Conservation (phyloP, 805 yeast genomes). For the Schizosaccharomyces cryophilus region DNA sequence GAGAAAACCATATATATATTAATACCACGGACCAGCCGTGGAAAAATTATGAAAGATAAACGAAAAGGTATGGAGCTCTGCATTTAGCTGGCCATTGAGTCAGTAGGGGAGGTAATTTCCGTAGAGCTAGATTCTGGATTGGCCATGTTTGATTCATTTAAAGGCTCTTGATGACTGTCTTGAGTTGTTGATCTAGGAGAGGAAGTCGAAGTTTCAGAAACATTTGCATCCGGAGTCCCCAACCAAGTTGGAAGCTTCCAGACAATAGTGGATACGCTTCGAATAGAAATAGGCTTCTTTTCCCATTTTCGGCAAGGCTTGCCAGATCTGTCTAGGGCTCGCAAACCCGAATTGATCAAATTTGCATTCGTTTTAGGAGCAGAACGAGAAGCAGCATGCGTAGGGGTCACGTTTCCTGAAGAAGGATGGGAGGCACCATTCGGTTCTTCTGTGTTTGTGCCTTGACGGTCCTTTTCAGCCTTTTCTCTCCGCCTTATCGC, state of each 20-base stretch:
- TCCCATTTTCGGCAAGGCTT: slow-evolving; percentile 23
- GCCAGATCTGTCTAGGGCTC: slow-evolving; percentile 21
- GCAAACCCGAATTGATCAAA: slow-evolving; percentile 15
- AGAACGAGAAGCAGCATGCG: background rate
- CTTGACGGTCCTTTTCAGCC: background rate
- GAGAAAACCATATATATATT: too few relatives aligned
- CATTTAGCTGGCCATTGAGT: background rate
- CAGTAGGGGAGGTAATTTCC: background rate
- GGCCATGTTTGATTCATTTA: background rate
- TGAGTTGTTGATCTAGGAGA: too few relatives aligned
- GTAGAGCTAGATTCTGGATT: background rate
- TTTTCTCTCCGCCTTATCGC: background rate
- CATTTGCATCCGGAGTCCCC: background rate
- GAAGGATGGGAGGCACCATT: background rate
- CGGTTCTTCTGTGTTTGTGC: background rate
- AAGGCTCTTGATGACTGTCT: too few relatives aligned
- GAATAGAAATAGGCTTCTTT: slow-evolving; percentile 8
- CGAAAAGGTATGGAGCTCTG: background rate
- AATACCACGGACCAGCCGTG: too few relatives aligned
- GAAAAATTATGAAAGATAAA: background rate
- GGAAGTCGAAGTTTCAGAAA: too few relatives aligned
- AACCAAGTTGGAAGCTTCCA: background rate
- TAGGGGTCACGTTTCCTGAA: background rate
- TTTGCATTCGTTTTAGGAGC: slow-evolving; percentile 10
- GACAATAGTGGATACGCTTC: background rate